phyloP scores from a whole-genome alignment of 78 protist genomes.

The Dictyostelium citrinum region DNA sequence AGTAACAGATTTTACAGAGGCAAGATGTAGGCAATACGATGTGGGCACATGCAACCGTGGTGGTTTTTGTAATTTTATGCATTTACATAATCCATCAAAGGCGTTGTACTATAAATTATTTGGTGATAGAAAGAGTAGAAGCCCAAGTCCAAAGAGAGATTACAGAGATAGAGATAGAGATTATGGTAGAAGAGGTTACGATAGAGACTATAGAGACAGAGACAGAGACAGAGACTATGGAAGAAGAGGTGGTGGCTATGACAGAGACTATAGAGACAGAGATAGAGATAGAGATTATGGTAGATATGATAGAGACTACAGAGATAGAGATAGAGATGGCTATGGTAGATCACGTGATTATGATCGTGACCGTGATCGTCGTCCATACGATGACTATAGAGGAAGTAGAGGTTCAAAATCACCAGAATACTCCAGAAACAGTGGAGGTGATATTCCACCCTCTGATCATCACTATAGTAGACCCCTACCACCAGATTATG shows the following conservation, averaged over 20 bases:
- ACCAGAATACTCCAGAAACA: neutral
- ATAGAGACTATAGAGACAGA: conserved; percentile 24
- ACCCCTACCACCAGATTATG: neutral
- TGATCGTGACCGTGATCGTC: neutral
- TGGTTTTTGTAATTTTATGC: conserved; percentile 99
- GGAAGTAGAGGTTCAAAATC: neutral
- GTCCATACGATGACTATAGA: neutral
- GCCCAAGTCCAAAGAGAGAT: conserved; percentile 68
- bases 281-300: conserved; percentile 25
- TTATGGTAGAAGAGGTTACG: conserved; percentile 29
- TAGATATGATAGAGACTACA: conserved; percentile 5
- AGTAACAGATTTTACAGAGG: conserved; percentile 98
- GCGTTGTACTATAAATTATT: conserved; percentile 59
- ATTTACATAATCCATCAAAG: conserved; percentile 84
- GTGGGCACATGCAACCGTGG: conserved; percentile 94
- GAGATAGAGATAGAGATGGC: conserved; percentile 4
- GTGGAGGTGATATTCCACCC: neutral
- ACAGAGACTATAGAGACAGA: neutral
- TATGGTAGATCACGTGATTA: neutral
- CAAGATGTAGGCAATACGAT: conserved; percentile 94
- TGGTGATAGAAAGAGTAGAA: conserved; percentile 69
- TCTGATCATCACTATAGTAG: neutral
- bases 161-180: conserved; percentile 22
- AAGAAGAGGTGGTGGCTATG: conserved; percentile 13
- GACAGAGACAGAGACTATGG: neutral